Conservation (phyloP, 2,329 filamentous ascomycete genomes). For the Sphaerostilbella broomeana region DNA sequence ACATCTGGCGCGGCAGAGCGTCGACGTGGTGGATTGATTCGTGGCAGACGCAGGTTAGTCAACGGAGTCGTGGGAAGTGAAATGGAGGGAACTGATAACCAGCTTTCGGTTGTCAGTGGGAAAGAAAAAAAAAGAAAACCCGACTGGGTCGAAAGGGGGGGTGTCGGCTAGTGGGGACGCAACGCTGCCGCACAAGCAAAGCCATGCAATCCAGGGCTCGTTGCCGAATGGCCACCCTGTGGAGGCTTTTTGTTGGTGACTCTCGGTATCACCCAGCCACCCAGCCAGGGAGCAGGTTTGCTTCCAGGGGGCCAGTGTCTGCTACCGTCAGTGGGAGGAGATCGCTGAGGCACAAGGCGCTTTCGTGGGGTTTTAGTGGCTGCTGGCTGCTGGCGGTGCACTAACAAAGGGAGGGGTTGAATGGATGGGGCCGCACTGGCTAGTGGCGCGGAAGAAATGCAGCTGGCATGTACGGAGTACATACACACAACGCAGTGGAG, state of each 20-base stretch:
- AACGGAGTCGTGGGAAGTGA: constrained; percentile 14
- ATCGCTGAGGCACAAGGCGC: constrained; percentile 23
- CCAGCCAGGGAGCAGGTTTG: too few species aligned
- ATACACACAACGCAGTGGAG: too few species aligned
- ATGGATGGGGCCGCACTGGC: too few species aligned
- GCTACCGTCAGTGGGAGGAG: constrained; percentile 16
- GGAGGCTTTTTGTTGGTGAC: too few species aligned
- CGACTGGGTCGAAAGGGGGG: constrained; percentile 4
- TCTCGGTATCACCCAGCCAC: too few species aligned
- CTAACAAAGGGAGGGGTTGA: too few species aligned
- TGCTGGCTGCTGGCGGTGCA: neutral
- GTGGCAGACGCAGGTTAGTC: constrained; percentile 16
- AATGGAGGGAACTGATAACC: constrained; percentile 7
- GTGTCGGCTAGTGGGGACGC: constrained; percentile 1
- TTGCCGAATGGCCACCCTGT: constrained; percentile 9
- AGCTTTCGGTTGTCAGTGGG: constrained; percentile 8
- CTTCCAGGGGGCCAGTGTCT: constrained; percentile 7
- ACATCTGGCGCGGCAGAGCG: constrained; percentile 42
- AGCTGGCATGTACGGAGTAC: too few species aligned
- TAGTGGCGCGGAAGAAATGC: too few species aligned
- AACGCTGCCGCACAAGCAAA: neutral
- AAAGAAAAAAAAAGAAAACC: constrained; percentile 5
- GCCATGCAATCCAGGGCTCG: constrained; percentile 1
- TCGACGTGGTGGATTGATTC: constrained; percentile 19
- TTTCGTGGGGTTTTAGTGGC: constrained; percentile 27